Evolutionary conservation across 352 stramenopile genomes (phyloP).

Genomic region (Nothophytophthora sp.): DNA sequence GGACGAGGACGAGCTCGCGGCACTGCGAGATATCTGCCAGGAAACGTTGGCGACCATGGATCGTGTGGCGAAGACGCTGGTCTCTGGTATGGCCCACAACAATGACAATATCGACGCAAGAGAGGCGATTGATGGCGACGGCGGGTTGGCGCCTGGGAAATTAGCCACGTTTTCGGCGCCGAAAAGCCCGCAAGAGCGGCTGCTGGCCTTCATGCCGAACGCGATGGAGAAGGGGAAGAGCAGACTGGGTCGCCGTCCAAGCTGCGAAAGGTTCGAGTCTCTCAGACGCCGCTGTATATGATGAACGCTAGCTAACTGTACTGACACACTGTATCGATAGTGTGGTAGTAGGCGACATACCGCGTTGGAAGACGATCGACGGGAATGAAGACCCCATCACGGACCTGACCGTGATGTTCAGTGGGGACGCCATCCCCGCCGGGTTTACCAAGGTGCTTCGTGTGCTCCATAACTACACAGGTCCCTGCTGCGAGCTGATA

Average conservation of each 20-base stretch:
- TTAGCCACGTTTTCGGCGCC: slow-evolving; percentile 24
- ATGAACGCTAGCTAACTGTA: not conserved
- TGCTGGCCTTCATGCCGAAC: slow-evolving; percentile 38
- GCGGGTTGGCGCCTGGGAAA: no score
- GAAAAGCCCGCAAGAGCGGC: slow-evolving; percentile 59
- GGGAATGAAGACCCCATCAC: slow-evolving; percentile 56
- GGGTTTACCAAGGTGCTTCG: slow-evolving; percentile 70
- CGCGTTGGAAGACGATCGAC: slow-evolving; percentile 55
- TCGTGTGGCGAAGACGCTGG: slow-evolving; percentile 10
- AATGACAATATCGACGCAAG: slow-evolving; percentile 1
- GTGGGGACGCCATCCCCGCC: slow-evolving; percentile 64
- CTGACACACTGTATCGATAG: slow-evolving; percentile 7
- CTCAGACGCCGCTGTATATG: not conserved
- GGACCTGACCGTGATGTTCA: slow-evolving; percentile 80
- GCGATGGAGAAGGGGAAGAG: slow-evolving; percentile 57
- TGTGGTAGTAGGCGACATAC: slow-evolving; percentile 1
- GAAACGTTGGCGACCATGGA: slow-evolving; percentile 42
- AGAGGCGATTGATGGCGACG: slow-evolving; percentile 1
- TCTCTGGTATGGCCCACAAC: slow-evolving; percentile 5
- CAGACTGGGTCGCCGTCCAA: slow-evolving; percentile 32
- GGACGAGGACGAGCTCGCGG: slow-evolving; percentile 47
- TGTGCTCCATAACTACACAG: not conserved
- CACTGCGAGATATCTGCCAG: slow-evolving; percentile 69
- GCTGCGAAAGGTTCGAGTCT: slow-evolving; percentile 28
- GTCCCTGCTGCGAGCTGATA: not conserved